phyloP scores from a whole-genome alignment of 768 basidiomycete genomes.

The Serendipita vermifera region DNA sequence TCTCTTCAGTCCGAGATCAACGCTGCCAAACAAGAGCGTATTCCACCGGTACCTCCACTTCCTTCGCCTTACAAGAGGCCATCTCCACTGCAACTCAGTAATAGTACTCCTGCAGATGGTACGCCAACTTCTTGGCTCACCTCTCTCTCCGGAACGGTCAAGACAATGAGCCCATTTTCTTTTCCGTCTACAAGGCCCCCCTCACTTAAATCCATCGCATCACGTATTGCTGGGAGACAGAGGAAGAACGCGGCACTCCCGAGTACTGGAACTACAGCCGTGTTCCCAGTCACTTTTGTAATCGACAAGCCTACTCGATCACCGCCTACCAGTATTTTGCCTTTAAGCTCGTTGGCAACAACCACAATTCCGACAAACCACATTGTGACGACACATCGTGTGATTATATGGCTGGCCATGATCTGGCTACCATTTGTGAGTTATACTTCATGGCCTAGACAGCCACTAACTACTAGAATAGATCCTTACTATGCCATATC shows the following conservation, averaged over 20 bases:
- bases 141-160: conserved; percentile 44
- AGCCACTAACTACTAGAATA: conserved; percentile 20
- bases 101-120: conserved; percentile 38
- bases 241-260: background rate
- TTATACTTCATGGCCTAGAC: conserved; percentile 14
- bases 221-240: no score
- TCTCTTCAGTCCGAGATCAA: conserved; percentile 28
- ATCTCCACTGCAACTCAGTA: conserved; percentile 35
- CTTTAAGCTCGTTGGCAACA: no score
- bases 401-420: conserved; percentile 48
- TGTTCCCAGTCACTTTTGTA: background rate
- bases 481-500: conserved; percentile 53
- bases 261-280: background rate
- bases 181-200: conserved; percentile 39
- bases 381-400: conserved; percentile 22
- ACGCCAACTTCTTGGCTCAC: conserved; percentile 68
- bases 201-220: no score
- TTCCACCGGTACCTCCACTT: conserved; percentile 46
- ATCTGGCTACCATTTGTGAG: conserved; percentile 62
- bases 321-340: background rate
- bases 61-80: conserved; percentile 43
- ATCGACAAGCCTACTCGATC: background rate
- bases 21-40: conserved; percentile 26
- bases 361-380: no score
- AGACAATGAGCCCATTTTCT: conserved; percentile 53